Percentiles rank a stretch among this genome's conserved stretches.
Evolutionary conservation across 1,139 yeast species (phyloP).

Genomic region (Starmera stellimalicola): DNA sequence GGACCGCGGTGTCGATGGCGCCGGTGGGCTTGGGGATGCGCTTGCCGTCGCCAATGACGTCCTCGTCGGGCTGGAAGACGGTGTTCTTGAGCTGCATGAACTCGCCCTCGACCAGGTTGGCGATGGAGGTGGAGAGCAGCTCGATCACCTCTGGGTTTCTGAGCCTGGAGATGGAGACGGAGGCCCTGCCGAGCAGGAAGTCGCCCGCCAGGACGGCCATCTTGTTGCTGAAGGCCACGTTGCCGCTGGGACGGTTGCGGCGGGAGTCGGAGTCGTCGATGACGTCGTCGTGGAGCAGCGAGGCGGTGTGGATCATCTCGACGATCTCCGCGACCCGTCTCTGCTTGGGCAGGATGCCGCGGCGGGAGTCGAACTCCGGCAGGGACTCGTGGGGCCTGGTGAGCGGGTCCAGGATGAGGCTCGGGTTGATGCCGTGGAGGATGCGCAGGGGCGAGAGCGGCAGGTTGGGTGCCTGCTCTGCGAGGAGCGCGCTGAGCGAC

Average conservation of each 20-base stretch:
- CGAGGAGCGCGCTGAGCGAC: slow-evolving; percentile 12
- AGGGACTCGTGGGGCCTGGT: slow-evolving; percentile 71
- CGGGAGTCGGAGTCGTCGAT: slow-evolving; percentile 89
- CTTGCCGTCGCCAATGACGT: slow-evolving; percentile 42
- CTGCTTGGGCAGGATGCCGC: slow-evolving; percentile 85
- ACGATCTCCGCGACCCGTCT: slow-evolving; percentile 93
- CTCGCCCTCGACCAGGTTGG: slow-evolving; percentile 95
- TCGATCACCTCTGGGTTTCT: slow-evolving; percentile 97
- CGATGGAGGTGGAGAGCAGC: slow-evolving; percentile 88
- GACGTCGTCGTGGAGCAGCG: slow-evolving; percentile 94
- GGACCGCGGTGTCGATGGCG: slow-evolving; percentile 47
- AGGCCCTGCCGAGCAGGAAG: slow-evolving; percentile 88
- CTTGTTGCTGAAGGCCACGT: slow-evolving; percentile 88
- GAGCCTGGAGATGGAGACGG: slow-evolving; percentile 87
- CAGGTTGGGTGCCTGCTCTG: slow-evolving; percentile 18
- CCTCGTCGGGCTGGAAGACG: slow-evolving; percentile 44
- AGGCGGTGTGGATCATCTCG: slow-evolving; percentile 97
- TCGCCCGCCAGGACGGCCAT: slow-evolving; percentile 98
- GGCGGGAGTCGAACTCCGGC: slow-evolving; percentile 48
- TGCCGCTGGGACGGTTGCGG: slow-evolving; percentile 86
- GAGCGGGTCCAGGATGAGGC: slow-evolving; percentile 69
- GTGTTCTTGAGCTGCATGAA: slow-evolving; percentile 97
- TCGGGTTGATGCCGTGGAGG: slow-evolving; percentile 83
- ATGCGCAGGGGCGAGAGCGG: slow-evolving; percentile 71
- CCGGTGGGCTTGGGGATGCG: slow-evolving; percentile 54